Conservation (phyloP, 1,284 basidiomycete genomes). For the Marasmius tenuissimus region DNA sequence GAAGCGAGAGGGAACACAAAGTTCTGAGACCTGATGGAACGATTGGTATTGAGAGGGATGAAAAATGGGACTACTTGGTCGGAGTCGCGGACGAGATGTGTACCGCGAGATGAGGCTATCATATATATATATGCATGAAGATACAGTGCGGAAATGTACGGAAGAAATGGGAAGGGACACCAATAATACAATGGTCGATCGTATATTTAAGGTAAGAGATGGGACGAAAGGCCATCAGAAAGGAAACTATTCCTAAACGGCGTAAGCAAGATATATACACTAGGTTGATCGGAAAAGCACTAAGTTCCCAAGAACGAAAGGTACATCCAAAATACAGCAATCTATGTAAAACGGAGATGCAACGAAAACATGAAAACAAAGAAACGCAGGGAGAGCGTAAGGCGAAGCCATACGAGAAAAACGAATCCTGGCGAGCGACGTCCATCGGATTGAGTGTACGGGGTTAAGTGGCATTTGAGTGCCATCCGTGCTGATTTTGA, state of each 20-base stretch:
- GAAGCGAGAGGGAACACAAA: constrained; percentile 11
- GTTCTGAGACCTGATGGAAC: constrained; percentile 9
- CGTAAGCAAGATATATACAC: not conserved
- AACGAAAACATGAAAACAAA: not conserved
- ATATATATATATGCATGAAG: not conserved
- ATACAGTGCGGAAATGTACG: not conserved
- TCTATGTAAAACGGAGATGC: not conserved
- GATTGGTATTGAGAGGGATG: constrained; percentile 12
- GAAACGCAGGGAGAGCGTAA: not conserved
- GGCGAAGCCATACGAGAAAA: not conserved
- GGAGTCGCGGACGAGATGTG: constrained; percentile 14
- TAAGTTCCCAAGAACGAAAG: not conserved
- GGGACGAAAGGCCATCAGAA: no score
- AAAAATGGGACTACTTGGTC: constrained; percentile 13
- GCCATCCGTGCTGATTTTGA: not conserved
- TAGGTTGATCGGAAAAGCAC: not conserved
- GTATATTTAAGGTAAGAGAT: no score
- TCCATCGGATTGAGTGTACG: not conserved
- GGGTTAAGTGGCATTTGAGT: not conserved
- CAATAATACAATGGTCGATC: not conserved
- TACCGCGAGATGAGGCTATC: constrained; percentile 2
- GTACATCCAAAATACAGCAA: not conserved
- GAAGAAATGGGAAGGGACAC: not conserved
- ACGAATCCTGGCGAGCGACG: not conserved
- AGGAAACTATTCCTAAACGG: not conserved